Percentiles rank a stretch among this genome's conserved stretches.
These are phyloP conservation scores for Candida dubliniensis DNA, from an alignment of 1,139 yeast species.

Conservation along the genomic window DNA sequence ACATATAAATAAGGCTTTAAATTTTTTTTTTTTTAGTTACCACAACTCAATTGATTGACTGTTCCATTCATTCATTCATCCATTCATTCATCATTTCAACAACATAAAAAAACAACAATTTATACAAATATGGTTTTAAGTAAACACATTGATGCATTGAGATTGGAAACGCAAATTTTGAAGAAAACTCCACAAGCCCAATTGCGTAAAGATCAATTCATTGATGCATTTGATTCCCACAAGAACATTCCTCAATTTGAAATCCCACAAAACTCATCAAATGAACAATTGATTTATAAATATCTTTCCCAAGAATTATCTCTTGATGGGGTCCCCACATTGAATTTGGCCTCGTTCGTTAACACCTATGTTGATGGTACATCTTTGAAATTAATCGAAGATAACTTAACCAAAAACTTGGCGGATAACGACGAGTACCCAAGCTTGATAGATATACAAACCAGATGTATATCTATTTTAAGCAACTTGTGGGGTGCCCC, in stretches of 20 bases:
- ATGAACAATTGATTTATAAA: conserved; percentile 55
- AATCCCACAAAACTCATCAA: conserved; percentile 59
- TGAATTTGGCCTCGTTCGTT: conserved; percentile 87
- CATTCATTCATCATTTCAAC: background rate
- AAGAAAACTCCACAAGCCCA: conserved; percentile 23
- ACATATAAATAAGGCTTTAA: background rate
- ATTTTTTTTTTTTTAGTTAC: background rate
- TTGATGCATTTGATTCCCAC: conserved; percentile 36
- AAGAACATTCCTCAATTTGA: conserved; percentile 46
- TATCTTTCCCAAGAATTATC: conserved; percentile 71
- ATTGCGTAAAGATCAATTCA: conserved; percentile 31
- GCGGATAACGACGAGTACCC: conserved; percentile 96
- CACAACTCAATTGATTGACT: too few relatives aligned
- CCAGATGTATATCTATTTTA: conserved; percentile 78
- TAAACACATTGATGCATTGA: conserved; percentile 39
- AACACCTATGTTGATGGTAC: conserved; percentile 63
- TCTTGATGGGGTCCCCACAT: conserved; percentile 80
- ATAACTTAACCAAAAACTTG: conserved; percentile 79
- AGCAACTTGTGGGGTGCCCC: conserved; percentile 84
- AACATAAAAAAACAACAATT: too few relatives aligned
- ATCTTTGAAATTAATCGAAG: conserved; percentile 50
- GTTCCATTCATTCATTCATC: background rate
- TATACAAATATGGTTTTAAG: conserved; percentile 40
- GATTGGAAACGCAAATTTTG: conserved; percentile 33
- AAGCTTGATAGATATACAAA: conserved; percentile 73